Evolutionary conservation across 2,329 filamentous ascomycete genomes (phyloP).

Genomic region (Cryphonectria nitschkei): DNA sequence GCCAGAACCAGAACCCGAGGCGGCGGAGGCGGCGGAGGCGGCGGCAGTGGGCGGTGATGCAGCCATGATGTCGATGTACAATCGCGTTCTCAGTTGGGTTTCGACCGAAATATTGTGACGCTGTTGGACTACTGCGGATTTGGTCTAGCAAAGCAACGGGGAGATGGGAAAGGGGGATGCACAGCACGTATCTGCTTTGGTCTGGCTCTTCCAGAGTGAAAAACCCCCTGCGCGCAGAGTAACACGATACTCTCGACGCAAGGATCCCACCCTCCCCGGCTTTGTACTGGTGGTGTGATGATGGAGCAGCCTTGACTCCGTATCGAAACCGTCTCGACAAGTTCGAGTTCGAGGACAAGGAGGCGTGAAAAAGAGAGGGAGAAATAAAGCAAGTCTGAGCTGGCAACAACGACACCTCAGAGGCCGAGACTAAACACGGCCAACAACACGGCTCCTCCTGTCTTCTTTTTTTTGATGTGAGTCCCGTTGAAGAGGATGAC

Average conservation of each 20-base stretch:
- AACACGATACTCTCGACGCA: neutral
- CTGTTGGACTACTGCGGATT: neutral
- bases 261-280: constrained; percentile 1
- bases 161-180: neutral
- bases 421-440: neutral
- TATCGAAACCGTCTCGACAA: neutral
- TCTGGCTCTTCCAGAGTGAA: neutral
- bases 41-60: neutral
- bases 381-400: neutral
- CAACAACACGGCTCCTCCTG: neutral
- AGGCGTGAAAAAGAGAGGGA: too few relatives aligned
- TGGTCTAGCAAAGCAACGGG: neutral
- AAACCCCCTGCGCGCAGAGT: neutral
- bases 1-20: neutral
- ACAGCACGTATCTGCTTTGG: neutral
- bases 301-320: constrained; percentile 1
- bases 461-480: neutral
- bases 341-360: neutral
- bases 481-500: neutral
- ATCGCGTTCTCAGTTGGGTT: neutral
- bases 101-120: neutral
- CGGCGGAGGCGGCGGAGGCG: neutral
- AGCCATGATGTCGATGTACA: neutral
- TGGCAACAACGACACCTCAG: neutral
- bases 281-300: neutral